Conservation (phyloP, 495 filamentous ascomycete species). For the Beverwykella pulmonaria region DNA sequence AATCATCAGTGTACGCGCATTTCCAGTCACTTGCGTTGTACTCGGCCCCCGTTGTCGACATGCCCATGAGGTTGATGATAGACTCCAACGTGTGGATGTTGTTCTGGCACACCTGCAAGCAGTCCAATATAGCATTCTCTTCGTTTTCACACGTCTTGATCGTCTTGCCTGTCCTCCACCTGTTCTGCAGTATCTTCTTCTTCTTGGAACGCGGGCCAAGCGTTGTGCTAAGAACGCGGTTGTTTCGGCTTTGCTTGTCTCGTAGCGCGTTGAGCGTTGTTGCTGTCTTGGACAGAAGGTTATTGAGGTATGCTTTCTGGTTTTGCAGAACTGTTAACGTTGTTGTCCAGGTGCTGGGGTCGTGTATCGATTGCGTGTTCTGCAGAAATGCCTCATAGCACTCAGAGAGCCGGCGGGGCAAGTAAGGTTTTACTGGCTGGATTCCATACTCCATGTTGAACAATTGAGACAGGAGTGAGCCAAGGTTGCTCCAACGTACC, state of each 20-base stretch:
- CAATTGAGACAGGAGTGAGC: neutral
- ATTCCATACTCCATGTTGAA: conserved; percentile 16
- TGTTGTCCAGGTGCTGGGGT: conserved; percentile 11
- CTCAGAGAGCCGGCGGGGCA: conserved; percentile 6
- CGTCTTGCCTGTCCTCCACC: conserved; percentile 35
- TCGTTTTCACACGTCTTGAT: conserved; percentile 37
- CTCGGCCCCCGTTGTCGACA: conserved; percentile 12
- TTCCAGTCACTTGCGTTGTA: neutral
- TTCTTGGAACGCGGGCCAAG: conserved; percentile 24
- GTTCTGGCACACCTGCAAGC: conserved; percentile 21
- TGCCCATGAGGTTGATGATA: conserved; percentile 1
- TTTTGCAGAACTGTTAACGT: conserved; percentile 7
- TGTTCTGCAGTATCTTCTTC: conserved; percentile 34
- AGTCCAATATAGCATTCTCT: conserved; percentile 32
- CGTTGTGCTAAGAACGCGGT: conserved; percentile 17
- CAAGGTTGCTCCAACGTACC: neutral
- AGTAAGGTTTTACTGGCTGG: conserved; percentile 1
- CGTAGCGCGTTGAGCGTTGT: conserved; percentile 30
- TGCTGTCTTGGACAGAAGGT: conserved; percentile 30
- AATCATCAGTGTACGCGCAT: neutral
- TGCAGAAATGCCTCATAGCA: conserved; percentile 19
- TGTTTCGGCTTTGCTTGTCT: conserved; percentile 31
- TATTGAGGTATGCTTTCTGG: conserved; percentile 31
- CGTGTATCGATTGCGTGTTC: conserved; percentile 10
- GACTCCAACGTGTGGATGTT: conserved; percentile 30